These are phyloP conservation scores for Aspergillus costaricaensis DNA, from an alignment of 2,329 filamentous ascomycete genomes.

Conservation along the genomic window DNA sequence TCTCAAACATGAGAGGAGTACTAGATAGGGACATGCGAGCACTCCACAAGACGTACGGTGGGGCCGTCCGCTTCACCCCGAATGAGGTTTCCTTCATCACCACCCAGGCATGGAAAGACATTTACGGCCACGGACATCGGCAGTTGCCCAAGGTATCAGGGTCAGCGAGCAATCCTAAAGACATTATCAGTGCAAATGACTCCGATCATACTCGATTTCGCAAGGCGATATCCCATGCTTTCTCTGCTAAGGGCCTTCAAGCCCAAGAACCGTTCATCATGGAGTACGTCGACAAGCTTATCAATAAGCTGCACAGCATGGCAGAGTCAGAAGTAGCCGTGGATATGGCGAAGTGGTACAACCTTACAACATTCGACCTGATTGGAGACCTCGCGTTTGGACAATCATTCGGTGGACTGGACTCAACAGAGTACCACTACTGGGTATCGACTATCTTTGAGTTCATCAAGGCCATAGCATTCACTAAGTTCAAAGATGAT, in stretches of 20 bases:
- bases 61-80: constrained; percentile 34
- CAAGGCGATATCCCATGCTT: constrained; percentile 37
- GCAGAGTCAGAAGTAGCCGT: constrained; percentile 8
- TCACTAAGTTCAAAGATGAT: neutral
- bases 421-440: constrained; percentile 21
- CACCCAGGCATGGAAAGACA: constrained; percentile 29
- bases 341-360: constrained; percentile 30
- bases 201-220: constrained; percentile 31
- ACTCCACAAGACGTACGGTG: constrained; percentile 18
- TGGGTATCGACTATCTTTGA: constrained; percentile 26
- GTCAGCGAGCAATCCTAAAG: constrained; percentile 1
- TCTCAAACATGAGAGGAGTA: constrained; percentile 12
- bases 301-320: constrained; percentile 23
- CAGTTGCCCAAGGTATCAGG: constrained; percentile 16
- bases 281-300: constrained; percentile 32
- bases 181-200: constrained; percentile 19
- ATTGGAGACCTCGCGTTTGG: constrained; percentile 31
- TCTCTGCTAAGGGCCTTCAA: constrained; percentile 43
- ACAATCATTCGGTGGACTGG: constrained; percentile 26
- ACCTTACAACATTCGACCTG: constrained; percentile 29
- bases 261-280: constrained; percentile 40
- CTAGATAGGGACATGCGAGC: constrained; percentile 11
- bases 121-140: constrained; percentile 23
- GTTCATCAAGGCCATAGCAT: constrained; percentile 8
- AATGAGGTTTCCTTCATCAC: constrained; percentile 35